Evolutionary conservation across 208 protist genomes (phyloP).

Genomic region (Trichomonas tenax): DNA sequence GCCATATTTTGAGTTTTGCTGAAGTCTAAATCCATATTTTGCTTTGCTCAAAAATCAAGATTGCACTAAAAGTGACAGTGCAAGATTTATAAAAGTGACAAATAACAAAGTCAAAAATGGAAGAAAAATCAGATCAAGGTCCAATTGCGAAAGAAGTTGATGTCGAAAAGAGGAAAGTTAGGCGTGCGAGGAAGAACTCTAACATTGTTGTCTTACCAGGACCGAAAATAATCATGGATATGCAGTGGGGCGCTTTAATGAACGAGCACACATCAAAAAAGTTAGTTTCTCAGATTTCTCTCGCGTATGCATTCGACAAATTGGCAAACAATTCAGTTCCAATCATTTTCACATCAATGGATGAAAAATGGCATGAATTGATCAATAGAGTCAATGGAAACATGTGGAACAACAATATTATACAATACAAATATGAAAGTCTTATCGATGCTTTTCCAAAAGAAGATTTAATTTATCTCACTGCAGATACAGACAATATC

Average conservation of each 20-base stretch:
- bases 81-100: too few relatives aligned
- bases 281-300: not conserved
- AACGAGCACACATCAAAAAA: not conserved
- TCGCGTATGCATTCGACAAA: not conserved
- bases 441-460: not conserved
- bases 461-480: not conserved
- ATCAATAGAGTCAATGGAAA: not conserved
- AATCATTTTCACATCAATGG: not conserved
- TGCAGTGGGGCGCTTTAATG: not conserved
- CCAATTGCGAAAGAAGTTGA: not conserved
- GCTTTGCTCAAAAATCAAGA: too few relatives aligned
- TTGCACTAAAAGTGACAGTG: too few relatives aligned
- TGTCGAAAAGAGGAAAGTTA: not conserved
- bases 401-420: not conserved
- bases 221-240: not conserved
- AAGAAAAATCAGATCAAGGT: not conserved
- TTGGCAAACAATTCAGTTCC: not conserved
- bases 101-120: not conserved
- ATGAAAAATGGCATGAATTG: not conserved
- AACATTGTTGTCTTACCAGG: not conserved
- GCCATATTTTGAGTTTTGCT: too few relatives aligned
- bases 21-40: too few relatives aligned
- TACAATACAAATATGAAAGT: not conserved
- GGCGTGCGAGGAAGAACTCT: not conserved
- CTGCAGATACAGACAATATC: not conserved